A percentile compares a stretch with the other conserved stretches of the same genome.
Evolutionary conservation across 768 basidiomycete species (phyloP).

Genomic region (Termitomyces titanicus): DNA sequence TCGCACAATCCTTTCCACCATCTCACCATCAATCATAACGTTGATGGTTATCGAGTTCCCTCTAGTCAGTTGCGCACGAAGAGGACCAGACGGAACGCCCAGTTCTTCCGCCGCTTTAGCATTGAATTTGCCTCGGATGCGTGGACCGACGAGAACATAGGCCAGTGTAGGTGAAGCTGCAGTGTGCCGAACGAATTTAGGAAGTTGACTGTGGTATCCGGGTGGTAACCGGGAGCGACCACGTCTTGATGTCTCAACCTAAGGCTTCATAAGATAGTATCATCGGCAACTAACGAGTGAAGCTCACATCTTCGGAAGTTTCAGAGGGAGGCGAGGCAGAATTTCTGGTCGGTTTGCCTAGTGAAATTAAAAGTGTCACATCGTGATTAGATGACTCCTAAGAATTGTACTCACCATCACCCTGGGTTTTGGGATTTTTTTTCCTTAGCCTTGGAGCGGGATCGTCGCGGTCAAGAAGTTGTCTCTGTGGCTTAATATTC

Average conservation of each 20-base stretch:
- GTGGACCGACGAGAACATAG: constrained; percentile 51
- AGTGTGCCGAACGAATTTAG: constrained; percentile 24
- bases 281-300: neutral
- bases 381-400: neutral
- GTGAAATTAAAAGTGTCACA: neutral
- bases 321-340: neutral
- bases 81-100: constrained; percentile 56
- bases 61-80: constrained; percentile 55
- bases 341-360: neutral
- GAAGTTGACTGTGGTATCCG: constrained; percentile 36
- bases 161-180: constrained; percentile 33
- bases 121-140: constrained; percentile 69
- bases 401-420: neutral
- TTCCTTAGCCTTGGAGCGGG: neutral
- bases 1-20: constrained; percentile 43
- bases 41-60: constrained; percentile 63
- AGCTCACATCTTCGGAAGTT: neutral
- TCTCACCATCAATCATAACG: constrained; percentile 39
- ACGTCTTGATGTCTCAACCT: constrained; percentile 29
- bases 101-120: constrained; percentile 57
- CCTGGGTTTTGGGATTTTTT: neutral
- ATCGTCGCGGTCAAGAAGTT: neutral
- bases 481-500: constrained; percentile 14
- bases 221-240: constrained; percentile 19
- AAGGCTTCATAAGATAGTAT: neutral